A percentile compares a stretch with the other conserved stretches of the same genome.
Evolutionary conservation across 306 rosid genomes (phyloP).

Genomic region (Sesbania bispinosa): DNA sequence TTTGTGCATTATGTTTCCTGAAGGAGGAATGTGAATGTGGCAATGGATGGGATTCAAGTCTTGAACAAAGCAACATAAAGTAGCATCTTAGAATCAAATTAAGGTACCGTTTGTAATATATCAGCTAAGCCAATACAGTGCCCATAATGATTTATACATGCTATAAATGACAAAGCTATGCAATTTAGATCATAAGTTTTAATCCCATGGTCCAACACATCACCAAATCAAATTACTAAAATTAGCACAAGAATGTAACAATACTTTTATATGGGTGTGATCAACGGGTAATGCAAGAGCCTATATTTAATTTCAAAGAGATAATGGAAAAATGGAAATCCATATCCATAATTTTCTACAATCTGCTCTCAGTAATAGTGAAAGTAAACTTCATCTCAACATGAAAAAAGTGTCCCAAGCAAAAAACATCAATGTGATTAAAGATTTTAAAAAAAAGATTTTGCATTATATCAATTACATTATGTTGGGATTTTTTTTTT

Average conservation of each 20-base stretch:
- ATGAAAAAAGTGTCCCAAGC: conserved; percentile 2
- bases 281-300: not conserved
- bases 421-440: not conserved
- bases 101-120: not conserved
- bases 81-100: not conserved
- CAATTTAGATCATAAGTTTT: not conserved
- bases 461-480: not conserved
- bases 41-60: not conserved
- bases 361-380: not conserved
- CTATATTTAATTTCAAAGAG: not conserved
- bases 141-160: not conserved
- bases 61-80: not conserved
- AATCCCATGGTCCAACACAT: not conserved
- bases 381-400: not conserved
- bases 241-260: not conserved
- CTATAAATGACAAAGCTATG: not conserved
- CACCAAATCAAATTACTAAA: not conserved
- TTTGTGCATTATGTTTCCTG: not conserved
- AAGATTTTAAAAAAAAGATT: not conserved
- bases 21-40: not conserved
- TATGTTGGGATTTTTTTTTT: not conserved
- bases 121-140: not conserved
- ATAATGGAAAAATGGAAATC: not conserved
- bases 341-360: not conserved
- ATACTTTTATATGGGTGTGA: not conserved